Conservation (phyloP, 2,329 filamentous ascomycete species). For the Malbranchea cinnamomea region DNA sequence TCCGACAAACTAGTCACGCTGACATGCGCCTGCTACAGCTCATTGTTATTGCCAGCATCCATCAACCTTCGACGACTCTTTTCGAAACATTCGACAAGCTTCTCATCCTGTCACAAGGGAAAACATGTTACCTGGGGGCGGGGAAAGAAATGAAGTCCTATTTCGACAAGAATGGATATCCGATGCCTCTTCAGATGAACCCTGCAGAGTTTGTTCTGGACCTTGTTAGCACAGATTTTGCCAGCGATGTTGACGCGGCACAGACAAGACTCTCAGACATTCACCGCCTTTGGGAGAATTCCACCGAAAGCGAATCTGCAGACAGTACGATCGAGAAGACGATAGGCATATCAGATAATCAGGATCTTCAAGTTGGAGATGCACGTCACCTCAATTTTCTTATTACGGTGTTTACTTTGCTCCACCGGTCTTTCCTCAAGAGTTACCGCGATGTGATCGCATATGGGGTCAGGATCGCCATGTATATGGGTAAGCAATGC, state of each 20-base stretch:
- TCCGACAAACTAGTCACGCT: not conserved
- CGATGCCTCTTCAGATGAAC: slow-evolving; percentile 57
- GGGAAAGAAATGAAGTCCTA: slow-evolving; percentile 44
- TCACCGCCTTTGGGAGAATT: slow-evolving; percentile 41
- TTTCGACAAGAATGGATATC: slow-evolving; percentile 45
- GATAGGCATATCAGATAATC: slow-evolving; percentile 13
- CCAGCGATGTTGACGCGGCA: slow-evolving; percentile 31
- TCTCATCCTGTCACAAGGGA: slow-evolving; percentile 55
- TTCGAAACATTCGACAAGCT: slow-evolving; percentile 72
- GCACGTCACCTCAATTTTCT: slow-evolving; percentile 28
- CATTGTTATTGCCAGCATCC: slow-evolving; percentile 68
- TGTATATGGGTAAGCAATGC: slow-evolving; percentile 49
- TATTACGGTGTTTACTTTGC: slow-evolving; percentile 45
- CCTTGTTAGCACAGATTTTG: slow-evolving; percentile 64
- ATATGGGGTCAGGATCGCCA: slow-evolving; percentile 67
- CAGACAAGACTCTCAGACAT: slow-evolving; percentile 38
- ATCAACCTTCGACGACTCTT: slow-evolving; percentile 68
- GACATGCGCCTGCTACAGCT: slow-evolving; percentile 33
- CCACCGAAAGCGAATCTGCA: slow-evolving; percentile 23
- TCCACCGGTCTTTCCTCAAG: slow-evolving; percentile 71
- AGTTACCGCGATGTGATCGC: slow-evolving; percentile 70
- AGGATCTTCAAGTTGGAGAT: slow-evolving; percentile 11
- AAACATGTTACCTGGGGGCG: slow-evolving; percentile 58
- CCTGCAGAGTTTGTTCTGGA: slow-evolving; percentile 70
- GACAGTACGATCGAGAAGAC: slow-evolving; percentile 15